Conservation (phyloP, 208 protist genomes). For the Trypanosoma caninum region DNA sequence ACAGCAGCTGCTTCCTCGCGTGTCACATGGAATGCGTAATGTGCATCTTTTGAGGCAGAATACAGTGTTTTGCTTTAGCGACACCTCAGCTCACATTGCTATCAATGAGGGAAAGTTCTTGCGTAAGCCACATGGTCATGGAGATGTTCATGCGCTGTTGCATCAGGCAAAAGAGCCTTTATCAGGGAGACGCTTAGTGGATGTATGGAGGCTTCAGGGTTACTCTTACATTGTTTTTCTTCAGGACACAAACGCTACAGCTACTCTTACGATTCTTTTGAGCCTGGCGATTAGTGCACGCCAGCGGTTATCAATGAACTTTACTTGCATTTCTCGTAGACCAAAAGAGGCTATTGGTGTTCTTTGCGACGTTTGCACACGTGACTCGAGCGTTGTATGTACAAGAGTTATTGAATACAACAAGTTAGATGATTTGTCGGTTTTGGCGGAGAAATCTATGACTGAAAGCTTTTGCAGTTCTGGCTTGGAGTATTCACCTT, state of each 20-base stretch:
- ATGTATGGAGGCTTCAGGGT: conserved; percentile 48
- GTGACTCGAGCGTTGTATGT: conserved; percentile 18
- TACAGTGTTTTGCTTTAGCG: conserved; percentile 83
- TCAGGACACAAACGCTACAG: conserved; percentile 93
- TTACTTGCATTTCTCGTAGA: conserved; percentile 84
- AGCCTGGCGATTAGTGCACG: conserved; percentile 73
- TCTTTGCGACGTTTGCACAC: conserved; percentile 38
- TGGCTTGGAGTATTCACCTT: conserved; percentile 61
- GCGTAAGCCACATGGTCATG: conserved; percentile 94
- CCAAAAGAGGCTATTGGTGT: conserved; percentile 81
- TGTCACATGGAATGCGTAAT: conserved; percentile 59
- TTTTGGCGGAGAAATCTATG: too few species aligned
- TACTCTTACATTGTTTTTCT: conserved; percentile 86
- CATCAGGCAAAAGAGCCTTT: conserved; percentile 33
- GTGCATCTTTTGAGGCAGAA: conserved; percentile 88
- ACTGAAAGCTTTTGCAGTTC: too few species aligned
- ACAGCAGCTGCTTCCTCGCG: conserved; percentile 46
- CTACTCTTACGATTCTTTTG: conserved; percentile 66
- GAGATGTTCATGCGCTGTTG: conserved; percentile 92
- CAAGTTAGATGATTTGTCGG: conserved; percentile 60
- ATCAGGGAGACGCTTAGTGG: conserved; percentile 28
- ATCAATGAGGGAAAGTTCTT: conserved; percentile 48
- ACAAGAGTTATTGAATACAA: conserved; percentile 88
- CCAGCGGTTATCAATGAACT: conserved; percentile 82
- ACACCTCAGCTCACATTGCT: conserved; percentile 69